Evolutionary conservation across 2,329 filamentous ascomycete species (phyloP).

Genomic region (Botrytis fabae): DNA sequence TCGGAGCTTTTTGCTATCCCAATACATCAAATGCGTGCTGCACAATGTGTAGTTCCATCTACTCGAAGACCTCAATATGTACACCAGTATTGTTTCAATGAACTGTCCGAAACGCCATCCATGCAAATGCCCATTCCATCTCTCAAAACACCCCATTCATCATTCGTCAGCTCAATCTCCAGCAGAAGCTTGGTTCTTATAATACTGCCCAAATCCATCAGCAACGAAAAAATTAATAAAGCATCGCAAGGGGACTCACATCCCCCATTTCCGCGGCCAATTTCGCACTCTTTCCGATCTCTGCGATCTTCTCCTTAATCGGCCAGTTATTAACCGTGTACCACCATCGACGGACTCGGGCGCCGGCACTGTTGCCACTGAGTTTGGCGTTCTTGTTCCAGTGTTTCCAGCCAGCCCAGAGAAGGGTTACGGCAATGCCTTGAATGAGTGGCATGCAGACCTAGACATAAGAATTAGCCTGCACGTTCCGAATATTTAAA

Average conservation of each 20-base stretch:
- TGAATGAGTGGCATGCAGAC: slow-evolving; percentile 84
- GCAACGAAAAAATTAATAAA: slow-evolving; percentile 31
- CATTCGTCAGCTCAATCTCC: slow-evolving; percentile 28
- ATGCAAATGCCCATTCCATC: slow-evolving; percentile 1
- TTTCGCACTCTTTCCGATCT: slow-evolving; percentile 35
- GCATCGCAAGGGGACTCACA: slow-evolving; percentile 38
- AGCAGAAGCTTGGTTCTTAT: slow-evolving; percentile 34
- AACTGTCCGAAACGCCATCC: slow-evolving; percentile 19
- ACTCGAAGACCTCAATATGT: neutral
- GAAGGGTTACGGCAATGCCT: slow-evolving; percentile 84
- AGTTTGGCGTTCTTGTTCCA: slow-evolving; percentile 82
- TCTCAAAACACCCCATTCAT: slow-evolving; percentile 20
- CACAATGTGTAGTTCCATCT: neutral
- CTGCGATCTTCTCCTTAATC: slow-evolving; percentile 49
- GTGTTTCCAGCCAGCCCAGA: slow-evolving; percentile 82
- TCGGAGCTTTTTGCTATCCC: neutral
- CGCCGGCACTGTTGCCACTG: slow-evolving; percentile 74
- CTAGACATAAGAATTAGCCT: slow-evolving; percentile 45
- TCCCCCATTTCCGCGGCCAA: slow-evolving; percentile 46
- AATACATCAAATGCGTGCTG: neutral
- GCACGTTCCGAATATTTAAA: slow-evolving; percentile 6
- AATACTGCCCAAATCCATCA: slow-evolving; percentile 37
- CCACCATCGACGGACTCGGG: slow-evolving; percentile 86
- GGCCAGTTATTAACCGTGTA: slow-evolving; percentile 91
- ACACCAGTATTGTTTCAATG: slow-evolving; percentile 5